phyloP scores from a whole-genome alignment of 768 basidiomycete species.

The Polyporus arcularius region DNA sequence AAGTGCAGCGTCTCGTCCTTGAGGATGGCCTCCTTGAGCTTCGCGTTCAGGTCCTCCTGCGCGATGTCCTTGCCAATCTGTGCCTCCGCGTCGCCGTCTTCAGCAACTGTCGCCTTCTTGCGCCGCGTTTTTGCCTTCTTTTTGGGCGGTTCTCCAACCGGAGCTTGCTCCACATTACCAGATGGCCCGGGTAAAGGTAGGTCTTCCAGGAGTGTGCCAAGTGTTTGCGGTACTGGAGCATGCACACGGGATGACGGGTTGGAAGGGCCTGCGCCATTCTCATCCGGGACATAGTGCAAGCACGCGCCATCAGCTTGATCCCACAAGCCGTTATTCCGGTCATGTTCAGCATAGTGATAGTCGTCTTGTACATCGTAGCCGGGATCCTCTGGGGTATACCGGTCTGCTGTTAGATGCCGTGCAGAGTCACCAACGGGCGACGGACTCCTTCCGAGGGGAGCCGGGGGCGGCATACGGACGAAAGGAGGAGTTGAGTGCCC shows the following conservation, averaged over 20 bases:
- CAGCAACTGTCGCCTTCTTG: conserved; percentile 18
- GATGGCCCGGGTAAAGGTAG: not conserved
- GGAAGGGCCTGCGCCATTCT: not conserved
- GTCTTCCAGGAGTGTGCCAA: not conserved
- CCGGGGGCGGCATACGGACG: not conserved
- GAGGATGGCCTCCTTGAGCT: conserved; percentile 44
- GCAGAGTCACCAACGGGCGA: conserved; percentile 3
- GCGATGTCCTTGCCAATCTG: conserved; percentile 21
- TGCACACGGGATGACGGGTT: not conserved
- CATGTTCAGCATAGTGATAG: not conserved
- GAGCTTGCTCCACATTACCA: not conserved
- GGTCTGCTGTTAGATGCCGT: not conserved
- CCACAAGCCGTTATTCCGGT: conserved; percentile 11
- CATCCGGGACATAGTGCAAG: conserved; percentile 37
- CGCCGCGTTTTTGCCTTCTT: conserved; percentile 5
- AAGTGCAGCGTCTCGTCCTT: conserved; percentile 49
- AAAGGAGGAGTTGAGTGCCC: not conserved
- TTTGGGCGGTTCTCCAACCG: not conserved
- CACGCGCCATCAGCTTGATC: conserved; percentile 30
- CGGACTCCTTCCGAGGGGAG: not conserved
- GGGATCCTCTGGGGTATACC: not conserved
- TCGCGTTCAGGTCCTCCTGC: conserved; percentile 44
- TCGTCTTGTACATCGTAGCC: not conserved
- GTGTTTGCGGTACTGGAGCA: not conserved
- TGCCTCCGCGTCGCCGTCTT: conserved; percentile 4